Conservation (phyloP, 2,329 filamentous ascomycete species). For the Aspergillus spinulosporus region DNA sequence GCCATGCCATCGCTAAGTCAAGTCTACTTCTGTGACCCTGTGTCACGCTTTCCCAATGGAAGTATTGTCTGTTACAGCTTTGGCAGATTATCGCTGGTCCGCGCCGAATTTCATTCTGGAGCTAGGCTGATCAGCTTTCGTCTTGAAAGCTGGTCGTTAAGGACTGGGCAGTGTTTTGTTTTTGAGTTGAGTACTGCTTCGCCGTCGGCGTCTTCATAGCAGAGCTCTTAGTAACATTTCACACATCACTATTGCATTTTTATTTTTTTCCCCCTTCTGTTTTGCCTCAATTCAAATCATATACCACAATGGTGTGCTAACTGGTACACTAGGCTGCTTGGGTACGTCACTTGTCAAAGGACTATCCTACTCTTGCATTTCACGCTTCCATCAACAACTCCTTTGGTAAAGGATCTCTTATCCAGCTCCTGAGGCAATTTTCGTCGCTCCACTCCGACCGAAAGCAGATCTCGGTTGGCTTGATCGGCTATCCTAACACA, state of each 20-base stretch:
- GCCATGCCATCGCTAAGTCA: slow-evolving; percentile 76
- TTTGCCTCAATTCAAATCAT: not conserved
- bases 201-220: slow-evolving; percentile 64
- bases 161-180: slow-evolving; percentile 77
- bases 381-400: slow-evolving; percentile 93
- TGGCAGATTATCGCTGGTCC: slow-evolving; percentile 89
- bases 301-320: slow-evolving; percentile 33
- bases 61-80: slow-evolving; percentile 94
- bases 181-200: slow-evolving; percentile 93
- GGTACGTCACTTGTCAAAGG: slow-evolving; percentile 84
- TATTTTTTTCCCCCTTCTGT: slow-evolving; percentile 41
- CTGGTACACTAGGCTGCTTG: slow-evolving; percentile 71
- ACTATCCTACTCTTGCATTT: slow-evolving; percentile 92
- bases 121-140: slow-evolving; percentile 72
- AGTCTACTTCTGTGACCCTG: slow-evolving; percentile 66
- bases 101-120: slow-evolving; percentile 64
- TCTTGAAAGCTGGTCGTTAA: slow-evolving; percentile 83
- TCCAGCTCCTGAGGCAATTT: slow-evolving; percentile 89
- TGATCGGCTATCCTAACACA: slow-evolving; percentile 88
- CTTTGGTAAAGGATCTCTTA: slow-evolving; percentile 93
- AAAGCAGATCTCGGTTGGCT: slow-evolving; percentile 91
- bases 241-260: slow-evolving; percentile 61
- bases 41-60: slow-evolving; percentile 64
- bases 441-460: slow-evolving; percentile 83
- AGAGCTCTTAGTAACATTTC: slow-evolving; percentile 99